Conservation (phyloP, 2,329 filamentous ascomycete genomes). For the Orbilia ellipsospora region DNA sequence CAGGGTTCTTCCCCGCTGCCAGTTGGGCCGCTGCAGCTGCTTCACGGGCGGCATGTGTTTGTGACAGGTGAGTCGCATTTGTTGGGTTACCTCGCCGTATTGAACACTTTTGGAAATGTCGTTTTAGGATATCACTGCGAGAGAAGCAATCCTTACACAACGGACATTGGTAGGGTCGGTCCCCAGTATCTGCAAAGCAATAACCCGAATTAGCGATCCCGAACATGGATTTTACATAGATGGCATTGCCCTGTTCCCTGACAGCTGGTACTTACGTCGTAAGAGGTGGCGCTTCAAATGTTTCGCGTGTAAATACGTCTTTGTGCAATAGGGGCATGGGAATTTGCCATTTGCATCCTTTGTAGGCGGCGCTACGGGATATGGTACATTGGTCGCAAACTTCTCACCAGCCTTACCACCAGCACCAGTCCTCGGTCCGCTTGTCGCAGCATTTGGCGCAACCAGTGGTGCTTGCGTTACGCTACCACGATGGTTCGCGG, state of each 20-base stretch:
- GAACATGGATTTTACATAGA: too few species aligned
- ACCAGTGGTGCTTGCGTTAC: slow-evolving; percentile 42
- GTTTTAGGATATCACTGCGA: slow-evolving; percentile 96
- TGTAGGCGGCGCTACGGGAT: slow-evolving; percentile 70
- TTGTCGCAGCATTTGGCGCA: slow-evolving; percentile 38
- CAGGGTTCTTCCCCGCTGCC: slow-evolving; percentile 36
- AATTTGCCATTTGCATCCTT: slow-evolving; percentile 99
- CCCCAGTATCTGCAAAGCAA: slow-evolving; percentile 80
- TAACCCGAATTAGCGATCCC: slow-evolving; percentile 60
- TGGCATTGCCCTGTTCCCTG: too few species aligned
- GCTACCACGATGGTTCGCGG: slow-evolving; percentile 44
- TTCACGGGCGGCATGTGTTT: slow-evolving; percentile 81
- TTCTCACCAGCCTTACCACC: slow-evolving; percentile 43
- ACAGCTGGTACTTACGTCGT: slow-evolving; percentile 66
- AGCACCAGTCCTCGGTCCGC: slow-evolving; percentile 30
- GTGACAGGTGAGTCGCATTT: slow-evolving; percentile 91
- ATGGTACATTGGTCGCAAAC: slow-evolving; percentile 52
- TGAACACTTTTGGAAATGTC: slow-evolving; percentile 99
- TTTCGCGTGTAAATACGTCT: slow-evolving; percentile 97
- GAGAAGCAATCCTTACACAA: slow-evolving; percentile 98
- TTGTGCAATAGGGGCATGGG: slow-evolving; percentile 96
- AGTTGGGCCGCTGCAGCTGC: slow-evolving; percentile 65
- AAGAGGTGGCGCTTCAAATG: slow-evolving; percentile 96
- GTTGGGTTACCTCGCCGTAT: slow-evolving; percentile 95
- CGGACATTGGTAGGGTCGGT: slow-evolving; percentile 97